Evolutionary conservation across 441 rosid species (phyloP), one percentile per base, ranked within the genome.

Genomic region (Pelargonium fulgidum): DNA sequence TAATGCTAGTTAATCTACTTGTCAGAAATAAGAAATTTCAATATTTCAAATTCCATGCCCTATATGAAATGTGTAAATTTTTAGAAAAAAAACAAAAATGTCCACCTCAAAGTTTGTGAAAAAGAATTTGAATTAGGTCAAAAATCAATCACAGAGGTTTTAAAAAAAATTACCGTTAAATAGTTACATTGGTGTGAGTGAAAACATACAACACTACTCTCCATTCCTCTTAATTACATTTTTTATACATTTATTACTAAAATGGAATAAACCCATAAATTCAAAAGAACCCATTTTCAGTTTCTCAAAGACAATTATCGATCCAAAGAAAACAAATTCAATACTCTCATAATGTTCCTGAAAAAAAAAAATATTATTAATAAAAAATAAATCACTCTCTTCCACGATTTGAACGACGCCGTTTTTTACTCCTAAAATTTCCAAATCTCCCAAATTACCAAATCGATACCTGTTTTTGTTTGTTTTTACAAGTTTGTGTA

Each of bases 381-480:
- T 33, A 36, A 2, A 6, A 36, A 36, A 36, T 36, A 0, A 5
- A 36, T 1, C 8, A 36, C 41, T 36, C 41, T 36, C 41, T 36
- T 36, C 7, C 41, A 36, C 41, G 41, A 36, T 6, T 0, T 36
- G 41, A 65, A 29, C 71, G 76, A 64, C 66, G 62, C 62, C 48
- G 70, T 19, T 50, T 64, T 1, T 59, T 19, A 3, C 12, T 2
- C 36, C 33, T 58, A 1, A 5, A 0, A 0, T 7, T 41, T 2
- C 24, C 1, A 19, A 52, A 4, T 41, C 20, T 19, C 7, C 39
- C 5, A 4, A 59, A 56, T 8, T 4, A 11, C 52, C 52, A 47
- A n/a, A 11, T 47, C 52, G 52, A 47, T n/a, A 4, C 52, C 9
- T 24, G 7, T 67, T 42, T 29, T 13, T 1, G 1, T 36, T 5